Evolutionary conservation across 1,284 basidiomycete genomes (phyloP), one percentile per base, ranked within the genome.

Genomic region (Ceratobasidium sp.): DNA sequence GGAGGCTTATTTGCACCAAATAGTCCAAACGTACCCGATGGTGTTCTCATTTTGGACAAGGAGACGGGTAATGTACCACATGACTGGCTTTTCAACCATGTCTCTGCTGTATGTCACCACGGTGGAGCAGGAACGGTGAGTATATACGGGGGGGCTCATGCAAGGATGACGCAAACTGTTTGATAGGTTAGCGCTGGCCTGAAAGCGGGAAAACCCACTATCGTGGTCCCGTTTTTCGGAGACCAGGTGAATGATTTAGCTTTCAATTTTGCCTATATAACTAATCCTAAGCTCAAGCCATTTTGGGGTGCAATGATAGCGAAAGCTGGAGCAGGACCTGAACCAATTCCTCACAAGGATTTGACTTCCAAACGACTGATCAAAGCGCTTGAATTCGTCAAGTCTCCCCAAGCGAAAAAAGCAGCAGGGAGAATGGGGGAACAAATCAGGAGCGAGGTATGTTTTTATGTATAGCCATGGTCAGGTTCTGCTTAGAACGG

Each of bases 201-300:
- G n/a, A 81, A 85, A 0, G 86, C 88, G 64, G 89, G 89, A 0
- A 78, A 86, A 10, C 89, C 89, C 0, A 90, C 89, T 0, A 85
- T 90, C 8, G 83, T 91, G 0, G 86, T 90, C 0, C 88, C 89
- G 0, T 90, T 89, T 80, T 91, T 91, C 78, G 89, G 89, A 0
- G 90, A 92, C 77, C 89, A 92, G 76, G 79, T 80, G 77, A 79
- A 79, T 75, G 2, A n/a, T 18, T 8, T 32, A 79, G 1, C 85
- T 84, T 71, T 85, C 82, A 83, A 83, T 83, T 81, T 78, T 46
- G 77, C 74, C 67, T 28, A 21, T 23, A 45, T 59, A 26, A 61
- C 26, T 43, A 43, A 74, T 53, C 5, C 28, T 23, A 18, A 23
- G 41, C 50, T 23, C 16, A 65, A 84, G 45, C 57, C 71, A 72